phyloP scores from a whole-genome alignment of 331 rosid species.

The Quercus phellos region DNA sequence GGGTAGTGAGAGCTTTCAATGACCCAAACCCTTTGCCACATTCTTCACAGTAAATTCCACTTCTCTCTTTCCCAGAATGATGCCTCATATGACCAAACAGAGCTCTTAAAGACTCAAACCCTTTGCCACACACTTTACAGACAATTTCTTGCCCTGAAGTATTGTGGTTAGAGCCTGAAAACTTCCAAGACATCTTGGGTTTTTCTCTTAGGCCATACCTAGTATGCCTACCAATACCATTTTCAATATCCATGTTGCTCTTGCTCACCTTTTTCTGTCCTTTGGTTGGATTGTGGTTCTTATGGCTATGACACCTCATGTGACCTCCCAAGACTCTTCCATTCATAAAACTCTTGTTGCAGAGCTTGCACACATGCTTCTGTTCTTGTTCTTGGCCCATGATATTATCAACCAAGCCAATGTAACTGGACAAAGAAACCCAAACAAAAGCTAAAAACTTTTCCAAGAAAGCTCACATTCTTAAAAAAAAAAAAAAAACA shows the following conservation, averaged over 20 bases:
- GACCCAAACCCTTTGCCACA: slow-evolving; percentile 27
- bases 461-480: slow-evolving; percentile 19
- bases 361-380: slow-evolving; percentile 36
- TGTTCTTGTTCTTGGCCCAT: slow-evolving; percentile 37
- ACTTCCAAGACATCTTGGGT: slow-evolving; percentile 44
- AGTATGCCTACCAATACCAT: neutral
- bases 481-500: neutral
- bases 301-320: slow-evolving; percentile 35
- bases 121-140: slow-evolving; percentile 41
- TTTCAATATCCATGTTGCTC: neutral
- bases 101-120: slow-evolving; percentile 32
- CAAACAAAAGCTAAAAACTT: neutral
- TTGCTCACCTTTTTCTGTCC: neutral
- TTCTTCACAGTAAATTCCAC: slow-evolving; percentile 21
- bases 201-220: slow-evolving; percentile 40
- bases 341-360: slow-evolving; percentile 35
- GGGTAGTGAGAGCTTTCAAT: slow-evolving; percentile 19
- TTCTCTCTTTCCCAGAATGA: slow-evolving; percentile 32
- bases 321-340: slow-evolving; percentile 55
- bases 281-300: slow-evolving; percentile 22
- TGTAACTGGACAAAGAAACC: neutral
- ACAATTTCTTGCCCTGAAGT: slow-evolving; percentile 6
- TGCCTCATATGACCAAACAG: slow-evolving; percentile 56
- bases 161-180: slow-evolving; percentile 19
- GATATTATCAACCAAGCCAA: neutral